Evolutionary conservation across 306 rosid species (phyloP), one percentile per base, ranked within the genome.

Genomic region (Dalbergia oliveri): DNA sequence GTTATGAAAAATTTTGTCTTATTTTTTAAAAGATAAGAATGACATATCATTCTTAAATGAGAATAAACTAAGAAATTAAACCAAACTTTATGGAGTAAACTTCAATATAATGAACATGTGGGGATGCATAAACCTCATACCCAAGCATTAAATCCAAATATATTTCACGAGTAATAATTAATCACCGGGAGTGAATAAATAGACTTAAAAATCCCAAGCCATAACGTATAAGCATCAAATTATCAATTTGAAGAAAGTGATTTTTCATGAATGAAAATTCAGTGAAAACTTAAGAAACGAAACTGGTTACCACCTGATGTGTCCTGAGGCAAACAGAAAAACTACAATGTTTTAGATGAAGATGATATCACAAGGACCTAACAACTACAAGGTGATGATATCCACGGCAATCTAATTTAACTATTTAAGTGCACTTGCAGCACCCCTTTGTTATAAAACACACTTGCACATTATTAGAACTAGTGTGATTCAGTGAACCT

Each of bases 331-430:
- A 64, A 26, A 53, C 68, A 68, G 58, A 51, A 61, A 72, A 59
- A 43, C 82, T 54, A 79, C 45, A 73, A 65, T 50, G 79, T 58
- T 72, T 80, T 77, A 62, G 44, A 8, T 79, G 86, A 73, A 76
- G 69, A 67, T 83, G 83, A 77, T 34, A 66, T 76, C 75, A 79
- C 39, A 76, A 16, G 53, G 81, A 83, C 87, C 62, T 58, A 63
- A 73, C 87, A 88, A 69, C 91, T 73, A 82, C 76, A 72, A 69
- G 34, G 16, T 64, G 51, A 64, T 72, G 75, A 66, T 65, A 79
- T 47, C 33, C 9, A 43, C 47, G 15, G 13, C 26, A 61, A 77
- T 63, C 60, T 45, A 61, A 12, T 73, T 35, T 26, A 67, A 49
- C 8, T 37, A 37, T 37, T 4, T 4, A 37, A 37, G 41, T 37